These are phyloP conservation scores for Penicillium sp. DNA, from an alignment of 2,329 filamentous ascomycete genomes.

Conservation along the genomic window DNA sequence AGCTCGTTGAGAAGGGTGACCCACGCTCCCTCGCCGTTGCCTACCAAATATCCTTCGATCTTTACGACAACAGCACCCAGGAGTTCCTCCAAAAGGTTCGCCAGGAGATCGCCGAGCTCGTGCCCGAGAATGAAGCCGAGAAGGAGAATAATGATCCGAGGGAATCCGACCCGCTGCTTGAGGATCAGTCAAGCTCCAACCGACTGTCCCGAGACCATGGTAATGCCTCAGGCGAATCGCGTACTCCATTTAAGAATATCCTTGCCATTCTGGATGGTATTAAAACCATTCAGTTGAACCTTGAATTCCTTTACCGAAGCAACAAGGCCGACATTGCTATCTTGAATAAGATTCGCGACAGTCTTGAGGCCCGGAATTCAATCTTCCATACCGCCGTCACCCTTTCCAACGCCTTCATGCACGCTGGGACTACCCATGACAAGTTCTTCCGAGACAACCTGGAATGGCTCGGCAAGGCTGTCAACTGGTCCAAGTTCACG, in stretches of 20 bases:
- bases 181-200: conserved; percentile 46
- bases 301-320: conserved; percentile 94
- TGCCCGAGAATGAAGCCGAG: conserved; percentile 42
- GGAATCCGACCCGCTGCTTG: conserved; percentile 59
- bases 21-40: conserved; percentile 76
- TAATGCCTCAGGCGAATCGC: conserved; percentile 49
- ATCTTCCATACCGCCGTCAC: conserved; percentile 98
- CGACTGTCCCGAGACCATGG: conserved; percentile 46
- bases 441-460: conserved; percentile 98
- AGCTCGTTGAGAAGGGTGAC: conserved; percentile 77
- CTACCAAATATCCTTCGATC: conserved; percentile 96
- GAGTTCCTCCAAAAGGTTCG: conserved; percentile 92
- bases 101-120: conserved; percentile 65
- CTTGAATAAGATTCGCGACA: conserved; percentile 93
- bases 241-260: conserved; percentile 56
- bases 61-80: conserved; percentile 98
- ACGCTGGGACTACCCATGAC: conserved; percentile 95
- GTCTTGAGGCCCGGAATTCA: conserved; percentile 89
- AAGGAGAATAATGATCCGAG: conserved; percentile 50
- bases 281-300: conserved; percentile 88
- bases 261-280: conserved; percentile 73
- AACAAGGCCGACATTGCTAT: conserved; percentile 91
- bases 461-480: conserved; percentile 95
- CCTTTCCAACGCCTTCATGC: conserved; percentile 98
- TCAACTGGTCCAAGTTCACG: conserved; percentile 99